Conservation (phyloP, 1,139 yeast species). For the Taiozyma sp. region DNA sequence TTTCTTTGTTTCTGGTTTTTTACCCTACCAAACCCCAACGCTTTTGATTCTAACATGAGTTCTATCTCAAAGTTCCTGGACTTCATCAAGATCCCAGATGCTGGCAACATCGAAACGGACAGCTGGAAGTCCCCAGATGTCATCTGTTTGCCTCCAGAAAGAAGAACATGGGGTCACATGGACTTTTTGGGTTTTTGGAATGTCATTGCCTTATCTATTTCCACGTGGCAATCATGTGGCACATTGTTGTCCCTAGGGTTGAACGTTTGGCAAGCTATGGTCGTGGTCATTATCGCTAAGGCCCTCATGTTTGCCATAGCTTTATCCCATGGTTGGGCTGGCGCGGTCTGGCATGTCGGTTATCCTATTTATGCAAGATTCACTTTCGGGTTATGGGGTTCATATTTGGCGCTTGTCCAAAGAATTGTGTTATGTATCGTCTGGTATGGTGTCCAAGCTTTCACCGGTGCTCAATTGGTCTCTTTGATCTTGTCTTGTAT, state of each 20-base stretch:
- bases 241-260: conserved; percentile 29
- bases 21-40: too few relatives aligned
- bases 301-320: conserved; percentile 28
- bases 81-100: conserved; percentile 16
- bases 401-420: conserved; percentile 29
- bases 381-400: conserved; percentile 33
- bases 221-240: conserved; percentile 29
- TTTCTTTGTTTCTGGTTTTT: too few relatives aligned
- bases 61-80: conserved; percentile 3
- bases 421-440: conserved; percentile 33
- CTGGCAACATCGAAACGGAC: conserved; percentile 19
- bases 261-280: conserved; percentile 31
- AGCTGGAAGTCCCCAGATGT: conserved; percentile 29
- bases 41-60: background rate
- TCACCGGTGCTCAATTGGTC: conserved; percentile 29
- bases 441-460: conserved; percentile 30
- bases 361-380: conserved; percentile 32
- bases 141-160: conserved; percentile 31
- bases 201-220: conserved; percentile 27
- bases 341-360: conserved; percentile 34
- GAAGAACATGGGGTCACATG: conserved; percentile 34
- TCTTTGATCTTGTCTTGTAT: conserved; percentile 25
- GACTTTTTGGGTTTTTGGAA: conserved; percentile 32
- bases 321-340: conserved; percentile 29
- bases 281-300: conserved; percentile 32